Conservation (phyloP, 2,329 filamentous ascomycete species). For the Nemania bipapillata region DNA sequence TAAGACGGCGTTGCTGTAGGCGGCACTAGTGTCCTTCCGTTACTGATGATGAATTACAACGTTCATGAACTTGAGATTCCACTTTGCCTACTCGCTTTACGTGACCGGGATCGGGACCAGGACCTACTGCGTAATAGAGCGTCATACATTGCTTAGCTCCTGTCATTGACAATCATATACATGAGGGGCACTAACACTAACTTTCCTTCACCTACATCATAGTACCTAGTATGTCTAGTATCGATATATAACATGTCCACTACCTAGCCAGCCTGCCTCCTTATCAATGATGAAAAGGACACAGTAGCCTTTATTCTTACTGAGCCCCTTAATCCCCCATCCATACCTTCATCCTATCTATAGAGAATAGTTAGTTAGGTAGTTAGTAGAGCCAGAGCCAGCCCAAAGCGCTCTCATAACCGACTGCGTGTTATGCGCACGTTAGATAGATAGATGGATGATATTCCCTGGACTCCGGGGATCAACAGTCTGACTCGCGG, state of each 20-base stretch:
- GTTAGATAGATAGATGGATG: too few species aligned
- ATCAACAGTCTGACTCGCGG: neutral
- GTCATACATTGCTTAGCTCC: neutral
- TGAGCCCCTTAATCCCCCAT: neutral
- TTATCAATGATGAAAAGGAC: neutral
- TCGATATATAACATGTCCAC: neutral
- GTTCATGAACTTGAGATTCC: slow-evolving; percentile 1
- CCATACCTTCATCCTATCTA: neutral
- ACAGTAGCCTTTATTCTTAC: neutral
- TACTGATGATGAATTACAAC: slow-evolving; percentile 21
- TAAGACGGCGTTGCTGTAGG: slow-evolving; percentile 20
- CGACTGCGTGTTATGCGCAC: too few species aligned
- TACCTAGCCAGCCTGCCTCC: neutral
- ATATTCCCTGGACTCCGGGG: too few species aligned
- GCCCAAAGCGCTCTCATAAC: neutral
- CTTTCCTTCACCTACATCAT: neutral
- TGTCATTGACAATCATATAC: neutral
- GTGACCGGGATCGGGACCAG: too few species aligned
- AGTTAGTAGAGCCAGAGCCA: neutral
- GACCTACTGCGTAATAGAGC: slow-evolving; percentile 1
- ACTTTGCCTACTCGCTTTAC: neutral
- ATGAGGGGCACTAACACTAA: neutral
- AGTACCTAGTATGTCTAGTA: too few species aligned
- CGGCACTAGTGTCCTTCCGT: slow-evolving; percentile 7
- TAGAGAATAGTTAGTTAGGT: too few species aligned